These are phyloP conservation scores for Murraya koenigii DNA, from an alignment of 345 rosid genomes.

Conservation along the genomic window DNA sequence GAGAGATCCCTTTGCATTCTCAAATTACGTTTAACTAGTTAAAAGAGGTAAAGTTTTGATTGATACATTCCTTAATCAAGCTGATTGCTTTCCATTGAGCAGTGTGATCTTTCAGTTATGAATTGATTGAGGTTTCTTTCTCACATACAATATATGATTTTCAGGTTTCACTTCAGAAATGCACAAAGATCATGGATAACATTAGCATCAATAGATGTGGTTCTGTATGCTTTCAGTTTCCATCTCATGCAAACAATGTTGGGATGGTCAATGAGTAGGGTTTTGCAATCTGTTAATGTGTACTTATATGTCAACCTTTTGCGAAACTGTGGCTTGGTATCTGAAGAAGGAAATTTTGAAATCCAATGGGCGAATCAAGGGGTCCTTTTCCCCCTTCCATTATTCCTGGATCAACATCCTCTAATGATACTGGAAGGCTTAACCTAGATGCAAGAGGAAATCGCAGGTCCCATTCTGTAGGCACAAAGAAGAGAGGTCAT, in stretches of 20 bases:
- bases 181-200: constrained; percentile 19
- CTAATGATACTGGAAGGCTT: constrained; percentile 37
- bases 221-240: constrained; percentile 11
- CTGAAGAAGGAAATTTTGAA: constrained; percentile 17
- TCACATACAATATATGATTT: neutral
- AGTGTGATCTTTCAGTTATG: neutral
- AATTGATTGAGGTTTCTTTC: neutral
- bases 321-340: constrained; percentile 20
- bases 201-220: neutral
- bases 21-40: neutral
- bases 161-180: constrained; percentile 23
- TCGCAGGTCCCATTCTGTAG: constrained; percentile 40
- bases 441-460: constrained; percentile 38
- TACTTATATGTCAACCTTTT: constrained; percentile 19
- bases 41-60: neutral
- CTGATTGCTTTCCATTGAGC: neutral
- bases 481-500: constrained; percentile 84
- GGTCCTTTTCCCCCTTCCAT: constrained; percentile 27
- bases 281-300: constrained; percentile 17
- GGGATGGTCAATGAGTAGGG: constrained; percentile 8
- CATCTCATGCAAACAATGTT: constrained; percentile 9
- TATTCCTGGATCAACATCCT: constrained; percentile 35
- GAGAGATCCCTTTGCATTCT: neutral
- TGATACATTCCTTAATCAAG: neutral
- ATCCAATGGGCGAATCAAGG: constrained; percentile 50